phyloP scores from a whole-genome alignment of 768 basidiomycete species.

The Boletus sp. region DNA sequence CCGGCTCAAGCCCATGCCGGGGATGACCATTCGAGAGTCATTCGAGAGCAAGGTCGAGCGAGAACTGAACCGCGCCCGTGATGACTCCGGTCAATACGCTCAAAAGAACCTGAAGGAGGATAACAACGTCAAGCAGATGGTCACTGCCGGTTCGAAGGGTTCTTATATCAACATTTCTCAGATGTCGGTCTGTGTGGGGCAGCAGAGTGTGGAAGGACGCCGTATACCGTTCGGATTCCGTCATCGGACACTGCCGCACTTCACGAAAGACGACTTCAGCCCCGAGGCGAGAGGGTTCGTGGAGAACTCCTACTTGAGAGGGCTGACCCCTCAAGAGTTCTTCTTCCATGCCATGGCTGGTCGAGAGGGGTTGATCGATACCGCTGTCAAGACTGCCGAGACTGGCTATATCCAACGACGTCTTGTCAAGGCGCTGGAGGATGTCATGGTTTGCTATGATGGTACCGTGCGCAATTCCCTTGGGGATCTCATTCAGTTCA shows the following conservation, averaged over 20 bases:
- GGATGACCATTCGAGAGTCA: conserved; percentile 99
- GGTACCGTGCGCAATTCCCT: conserved; percentile 97
- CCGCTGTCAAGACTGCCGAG: conserved; percentile 99
- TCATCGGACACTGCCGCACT: conserved; percentile 95
- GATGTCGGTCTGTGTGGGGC: conserved; percentile 99
- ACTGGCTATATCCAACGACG: conserved; percentile 99
- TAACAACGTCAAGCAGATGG: conserved; percentile 99
- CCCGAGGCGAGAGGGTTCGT: conserved; percentile 98
- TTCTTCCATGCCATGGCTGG: conserved; percentile 99
- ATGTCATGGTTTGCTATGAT: conserved; percentile 96
- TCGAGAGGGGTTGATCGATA: conserved; percentile 98
- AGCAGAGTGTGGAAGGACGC: conserved; percentile 96
- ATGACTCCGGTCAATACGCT: conserved; percentile 93
- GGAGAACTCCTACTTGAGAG: conserved; percentile 96
- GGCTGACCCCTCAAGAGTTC: conserved; percentile 96
- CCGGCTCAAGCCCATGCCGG: conserved; percentile 83
- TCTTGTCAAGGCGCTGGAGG: conserved; percentile 96
- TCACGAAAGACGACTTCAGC: conserved; percentile 97
- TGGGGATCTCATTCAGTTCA: conserved; percentile 93
- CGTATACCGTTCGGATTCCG: conserved; percentile 98
- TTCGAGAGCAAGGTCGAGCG: conserved; percentile 93
- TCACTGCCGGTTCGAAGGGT: conserved; percentile 97
- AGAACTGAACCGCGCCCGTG: conserved; percentile 92
- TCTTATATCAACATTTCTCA: conserved; percentile 99
- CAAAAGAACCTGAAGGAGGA: conserved; percentile 97